Evolutionary conservation across 2,329 filamentous ascomycete species (phyloP).

Genomic region (Amphichorda felina): DNA sequence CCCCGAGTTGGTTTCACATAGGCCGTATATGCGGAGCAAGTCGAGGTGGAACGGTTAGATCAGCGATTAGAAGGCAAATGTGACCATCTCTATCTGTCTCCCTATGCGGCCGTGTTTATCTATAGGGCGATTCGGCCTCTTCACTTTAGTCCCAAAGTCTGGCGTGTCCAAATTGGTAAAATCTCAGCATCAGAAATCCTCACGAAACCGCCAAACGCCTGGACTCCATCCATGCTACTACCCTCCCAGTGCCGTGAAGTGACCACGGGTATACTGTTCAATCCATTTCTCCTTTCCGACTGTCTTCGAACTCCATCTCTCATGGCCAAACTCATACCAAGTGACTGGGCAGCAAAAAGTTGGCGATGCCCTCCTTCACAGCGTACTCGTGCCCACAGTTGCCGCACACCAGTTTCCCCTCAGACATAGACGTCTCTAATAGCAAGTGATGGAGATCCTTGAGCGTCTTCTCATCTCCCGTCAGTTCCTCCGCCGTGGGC

Average conservation of each 20-base stretch:
- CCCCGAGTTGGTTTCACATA: not conserved
- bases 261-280: no score
- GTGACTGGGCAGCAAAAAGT: slow-evolving; percentile 89
- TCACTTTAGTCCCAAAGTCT: not conserved
- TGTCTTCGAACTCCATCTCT: not conserved
- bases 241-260: not conserved
- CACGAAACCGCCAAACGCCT: not conserved
- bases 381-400: slow-evolving; percentile 90
- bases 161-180: no score
- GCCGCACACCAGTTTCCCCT: slow-evolving; percentile 82
- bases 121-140: not conserved
- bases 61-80: not conserved
- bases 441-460: slow-evolving; percentile 71
- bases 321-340: slow-evolving; percentile 57
- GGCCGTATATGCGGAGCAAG: not conserved
- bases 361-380: slow-evolving; percentile 91
- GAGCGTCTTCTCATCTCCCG: slow-evolving; percentile 56
- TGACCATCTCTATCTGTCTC: not conserved
- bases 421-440: slow-evolving; percentile 79
- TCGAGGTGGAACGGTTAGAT: not conserved
- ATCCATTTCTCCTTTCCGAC: not conserved
- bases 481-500: slow-evolving; percentile 49
- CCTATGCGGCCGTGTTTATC: not conserved
- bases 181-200: not conserved
- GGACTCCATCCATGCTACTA: not conserved